Evolutionary conservation across 805 yeast genomes (phyloP), one percentile per base, ranked within the genome.

Genomic region (Saccharomycopsis sp.): DNA sequence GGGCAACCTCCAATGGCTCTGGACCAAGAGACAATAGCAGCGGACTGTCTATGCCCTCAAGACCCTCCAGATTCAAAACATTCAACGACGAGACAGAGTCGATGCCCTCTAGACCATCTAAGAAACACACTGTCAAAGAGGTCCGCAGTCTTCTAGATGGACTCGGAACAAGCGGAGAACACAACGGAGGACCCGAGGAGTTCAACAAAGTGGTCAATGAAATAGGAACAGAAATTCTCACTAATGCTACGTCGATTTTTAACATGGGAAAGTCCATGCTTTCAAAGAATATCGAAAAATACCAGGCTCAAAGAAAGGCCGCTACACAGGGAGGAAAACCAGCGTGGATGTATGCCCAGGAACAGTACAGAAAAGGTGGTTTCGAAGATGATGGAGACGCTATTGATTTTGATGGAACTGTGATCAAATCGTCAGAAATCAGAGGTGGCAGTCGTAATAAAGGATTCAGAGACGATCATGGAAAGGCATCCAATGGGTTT

Each of bases 311-410:
- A 24, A 41, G 48, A 15, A 63, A 57, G 48, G 7, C 60, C 12
- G 63, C 59, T 51, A 74, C 74, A 24, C 29, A 47, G 14, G 46
- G 44, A 54, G 76, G 73, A 3, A 68, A 66, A 62, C 96, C 96
- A 0, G 81, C 84, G 1, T 89, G 96, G 96, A 84, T 89, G 91
- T 77, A 73, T 57, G 78, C 81, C 60, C 84, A 80, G 64, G 74
- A 71, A 14, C 72, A 65, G 63, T 77, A 84, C 63, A 79, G 75
- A 50, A 56, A 55, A 4, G 58, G 61, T 57, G 71, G 72, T 16
- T 75, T 73, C 20, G 77, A 79, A 34, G 80, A 77, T 57, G 80
- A 80, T 1, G 71, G 75, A 1, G 81, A 76, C 15, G 51, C 53
- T 5, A 50, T 57, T 18, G 63, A 60, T 47, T 60, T 60, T 54